Conservation (phyloP, 441 rosid genomes). For the Gossypium lobatum region DNA sequence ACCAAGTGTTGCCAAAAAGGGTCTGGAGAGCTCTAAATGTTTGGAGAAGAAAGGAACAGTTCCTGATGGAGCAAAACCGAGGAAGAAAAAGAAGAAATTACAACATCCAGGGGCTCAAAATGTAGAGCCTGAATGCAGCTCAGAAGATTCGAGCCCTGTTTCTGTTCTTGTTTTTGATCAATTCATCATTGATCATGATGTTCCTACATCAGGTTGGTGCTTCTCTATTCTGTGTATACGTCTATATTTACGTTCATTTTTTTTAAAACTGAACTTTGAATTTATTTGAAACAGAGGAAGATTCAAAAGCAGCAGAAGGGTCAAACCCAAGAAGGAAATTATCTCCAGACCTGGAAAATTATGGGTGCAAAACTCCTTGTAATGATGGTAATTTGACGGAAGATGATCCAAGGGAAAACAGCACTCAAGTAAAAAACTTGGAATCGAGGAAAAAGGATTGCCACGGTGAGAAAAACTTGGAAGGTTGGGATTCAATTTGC, state of each 20-base stretch:
- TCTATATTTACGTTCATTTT: background rate
- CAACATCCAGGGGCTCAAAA: conserved; percentile 6
- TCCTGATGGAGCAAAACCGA: conserved; percentile 19
- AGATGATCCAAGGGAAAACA: conserved; percentile 16
- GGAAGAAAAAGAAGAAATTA: conserved; percentile 19
- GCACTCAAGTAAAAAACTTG: conserved; percentile 11
- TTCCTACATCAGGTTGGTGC: conserved; percentile 34
- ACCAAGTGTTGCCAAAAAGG: background rate
- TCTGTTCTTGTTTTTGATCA: conserved; percentile 73
- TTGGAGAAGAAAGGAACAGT: background rate
- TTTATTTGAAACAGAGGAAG: conserved; percentile 25
- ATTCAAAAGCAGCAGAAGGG: conserved; percentile 13
- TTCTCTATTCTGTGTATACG: background rate
- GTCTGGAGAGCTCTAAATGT: background rate
- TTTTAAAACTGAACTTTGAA: background rate
- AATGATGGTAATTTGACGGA: conserved; percentile 20
- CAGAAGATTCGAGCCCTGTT: conserved; percentile 83
- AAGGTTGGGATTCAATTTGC: conserved; percentile 34
- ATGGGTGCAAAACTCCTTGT: conserved; percentile 10
- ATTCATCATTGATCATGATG: conserved; percentile 29
- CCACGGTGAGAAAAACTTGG: conserved; percentile 3
- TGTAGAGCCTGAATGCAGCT: conserved; percentile 40
- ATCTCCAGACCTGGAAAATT: conserved; percentile 27
- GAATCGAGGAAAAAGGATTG: conserved; percentile 19
- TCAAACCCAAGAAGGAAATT: conserved; percentile 35